Conservation (phyloP, 495 filamentous ascomycete genomes). For the Aspergillus cavernicola region DNA sequence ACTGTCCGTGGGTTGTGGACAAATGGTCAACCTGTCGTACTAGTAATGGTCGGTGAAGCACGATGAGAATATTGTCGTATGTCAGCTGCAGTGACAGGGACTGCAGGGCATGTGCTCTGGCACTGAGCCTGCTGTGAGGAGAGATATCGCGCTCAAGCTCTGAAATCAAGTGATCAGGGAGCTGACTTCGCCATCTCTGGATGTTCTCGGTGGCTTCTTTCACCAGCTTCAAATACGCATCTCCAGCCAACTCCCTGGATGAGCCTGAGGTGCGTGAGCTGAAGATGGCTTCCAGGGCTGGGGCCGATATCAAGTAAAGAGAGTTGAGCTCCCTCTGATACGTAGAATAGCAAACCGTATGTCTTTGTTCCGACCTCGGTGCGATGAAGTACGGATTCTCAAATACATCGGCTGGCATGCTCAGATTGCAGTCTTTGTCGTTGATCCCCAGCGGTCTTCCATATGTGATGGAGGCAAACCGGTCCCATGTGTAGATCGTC, state of each 20-base stretch:
- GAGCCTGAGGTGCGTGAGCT: slow-evolving; percentile 24
- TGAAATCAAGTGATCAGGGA: slow-evolving; percentile 22
- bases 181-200: slow-evolving; percentile 19
- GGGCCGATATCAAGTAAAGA: slow-evolving; percentile 31
- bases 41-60: slow-evolving; percentile 31
- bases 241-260: slow-evolving; percentile 15
- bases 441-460: slow-evolving; percentile 32
- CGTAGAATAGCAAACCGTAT: slow-evolving; percentile 26
- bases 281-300: slow-evolving; percentile 27
- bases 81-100: slow-evolving; percentile 31
- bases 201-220: slow-evolving; percentile 22
- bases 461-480: slow-evolving; percentile 35
- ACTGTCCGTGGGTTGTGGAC: slow-evolving; percentile 4
- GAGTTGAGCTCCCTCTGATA: slow-evolving; percentile 32
- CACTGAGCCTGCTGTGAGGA: slow-evolving; percentile 4
- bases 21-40: slow-evolving; percentile 26
- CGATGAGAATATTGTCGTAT: slow-evolving; percentile 34
- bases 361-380: neutral
- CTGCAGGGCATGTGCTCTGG: slow-evolving; percentile 26
- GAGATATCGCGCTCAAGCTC: slow-evolving; percentile 23
- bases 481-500: slow-evolving; percentile 38
- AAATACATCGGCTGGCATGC: slow-evolving; percentile 26
- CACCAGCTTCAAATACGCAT: slow-evolving; percentile 19
- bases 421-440: slow-evolving; percentile 33
- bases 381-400: slow-evolving; percentile 23